Evolutionary conservation across 2,329 filamentous ascomycete genomes (phyloP).

Genomic region (Calonectria naviculata): DNA sequence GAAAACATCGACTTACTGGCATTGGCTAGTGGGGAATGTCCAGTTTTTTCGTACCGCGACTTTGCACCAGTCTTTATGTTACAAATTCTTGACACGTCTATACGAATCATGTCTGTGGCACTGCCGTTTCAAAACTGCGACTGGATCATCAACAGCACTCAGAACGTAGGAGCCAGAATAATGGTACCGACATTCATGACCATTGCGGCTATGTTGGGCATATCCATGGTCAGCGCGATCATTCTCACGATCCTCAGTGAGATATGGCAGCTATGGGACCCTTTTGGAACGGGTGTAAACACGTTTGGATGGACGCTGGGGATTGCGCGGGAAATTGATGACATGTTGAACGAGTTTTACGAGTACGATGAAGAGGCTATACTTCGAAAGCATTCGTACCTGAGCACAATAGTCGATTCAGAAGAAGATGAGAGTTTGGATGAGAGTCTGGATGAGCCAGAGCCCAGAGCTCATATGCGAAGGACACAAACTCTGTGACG

Average conservation of each 20-base stretch:
- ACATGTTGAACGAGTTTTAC: conserved; percentile 41
- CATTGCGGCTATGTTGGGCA: conserved; percentile 5
- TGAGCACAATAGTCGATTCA: neutral
- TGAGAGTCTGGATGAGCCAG: neutral
- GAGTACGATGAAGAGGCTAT: conserved; percentile 26
- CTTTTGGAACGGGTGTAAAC: conserved; percentile 34
- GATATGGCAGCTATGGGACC: conserved; percentile 41
- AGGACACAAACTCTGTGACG: neutral
- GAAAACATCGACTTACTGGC: conserved; percentile 40
- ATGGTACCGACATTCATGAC: conserved; percentile 2
- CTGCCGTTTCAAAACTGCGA: conserved; percentile 32
- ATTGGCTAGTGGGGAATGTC: conserved; percentile 30
- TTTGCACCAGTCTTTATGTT: conserved; percentile 31
- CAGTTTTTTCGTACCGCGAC: conserved; percentile 29
- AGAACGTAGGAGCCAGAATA: neutral
- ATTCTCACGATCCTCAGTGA: conserved; percentile 34
- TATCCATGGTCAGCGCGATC: conserved; percentile 20
- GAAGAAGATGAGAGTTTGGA: neutral
- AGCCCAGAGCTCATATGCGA: neutral
- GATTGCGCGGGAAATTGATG: conserved; percentile 42
- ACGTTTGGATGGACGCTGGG: conserved; percentile 39
- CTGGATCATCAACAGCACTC: conserved; percentile 21
- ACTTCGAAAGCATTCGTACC: conserved; percentile 12
- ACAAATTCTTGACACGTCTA: conserved; percentile 22
- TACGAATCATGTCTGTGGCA: conserved; percentile 20